Conservation (phyloP, 306 rosid genomes). For the Adenanthera pavonina region DNA sequence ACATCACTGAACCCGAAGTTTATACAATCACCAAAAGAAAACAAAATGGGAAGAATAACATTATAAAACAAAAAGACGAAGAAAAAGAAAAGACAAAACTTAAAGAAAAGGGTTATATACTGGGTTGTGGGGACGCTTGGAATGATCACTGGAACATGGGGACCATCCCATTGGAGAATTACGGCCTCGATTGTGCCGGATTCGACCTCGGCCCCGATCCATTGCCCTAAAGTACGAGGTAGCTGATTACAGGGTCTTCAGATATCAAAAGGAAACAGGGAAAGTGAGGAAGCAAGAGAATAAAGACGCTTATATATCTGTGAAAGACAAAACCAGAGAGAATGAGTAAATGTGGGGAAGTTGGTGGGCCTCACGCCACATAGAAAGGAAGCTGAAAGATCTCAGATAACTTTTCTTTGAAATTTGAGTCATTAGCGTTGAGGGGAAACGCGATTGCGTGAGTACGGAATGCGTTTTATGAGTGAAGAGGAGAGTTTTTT, state of each 20-base stretch:
- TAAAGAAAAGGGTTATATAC: not conserved
- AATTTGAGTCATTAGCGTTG: too few relatives aligned
- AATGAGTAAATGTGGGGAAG: not conserved
- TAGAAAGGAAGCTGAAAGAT: too few relatives aligned
- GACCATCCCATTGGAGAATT: slow-evolving; percentile 8
- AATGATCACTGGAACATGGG: not conserved
- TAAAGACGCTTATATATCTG: not conserved
- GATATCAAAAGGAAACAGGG: not conserved
- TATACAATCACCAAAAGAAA: not conserved
- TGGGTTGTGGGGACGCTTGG: not conserved
- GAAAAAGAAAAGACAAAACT: not conserved
- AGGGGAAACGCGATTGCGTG: too few relatives aligned
- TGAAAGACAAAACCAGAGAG: not conserved
- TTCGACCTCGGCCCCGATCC: slow-evolving; percentile 31
- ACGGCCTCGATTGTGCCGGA: not conserved
- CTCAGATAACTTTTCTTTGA: too few relatives aligned
- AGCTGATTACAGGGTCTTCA: not conserved
- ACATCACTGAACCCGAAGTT: not conserved
- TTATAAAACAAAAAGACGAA: too few relatives aligned
- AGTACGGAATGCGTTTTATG: too few relatives aligned
- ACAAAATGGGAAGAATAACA: not conserved
- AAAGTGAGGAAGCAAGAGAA: not conserved
- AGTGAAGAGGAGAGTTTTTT: too few relatives aligned
- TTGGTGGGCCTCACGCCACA: not conserved
- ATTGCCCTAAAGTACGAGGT: not conserved